Base-by-base conservation (phyloP, 495 filamentous ascomycete species). In the Aspergillus sclerotiicarbonarius region DNA sequence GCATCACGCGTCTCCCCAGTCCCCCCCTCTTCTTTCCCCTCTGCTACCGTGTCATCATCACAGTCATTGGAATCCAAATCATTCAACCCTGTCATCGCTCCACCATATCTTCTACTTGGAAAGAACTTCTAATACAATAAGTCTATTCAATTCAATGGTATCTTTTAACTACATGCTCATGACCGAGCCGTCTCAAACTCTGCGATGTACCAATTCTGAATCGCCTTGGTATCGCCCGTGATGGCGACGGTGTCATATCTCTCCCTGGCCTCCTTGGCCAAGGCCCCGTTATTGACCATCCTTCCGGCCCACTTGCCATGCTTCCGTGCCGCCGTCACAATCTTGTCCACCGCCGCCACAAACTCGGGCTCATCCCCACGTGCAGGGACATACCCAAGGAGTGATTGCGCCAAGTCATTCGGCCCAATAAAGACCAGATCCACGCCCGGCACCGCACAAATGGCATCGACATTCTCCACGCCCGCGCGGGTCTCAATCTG, bases 351-450 rank as follows among this genome's bases (percentile, higher is more conserved):
- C 1, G 71, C 71, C 0, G 43, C 60, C 13, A 70, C 57, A 55
- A 75, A 71, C 35, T 69, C 66, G 4, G 67, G 67, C 58, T 72
- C 69, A 47, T 66, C 54, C 0, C 67, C 69, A 21, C 56, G 58
- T 6, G 65, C 65, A 4, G 67, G 66, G 15, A 68, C 63, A 58
- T 67, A 66, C 4, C 67, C 67, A 45, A 70, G 62, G 0, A 67
- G 6, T 8, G 62, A 62, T 12, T 62, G 58, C 0, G 67, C 66
- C 30, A 71, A 59, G 56, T 73, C 68, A 50, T 69, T 91, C 0
- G 91, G 91, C 0, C 91, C 91, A 51, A 93, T 79, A 54, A 95
- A 88, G 0, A 94, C 13, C 62, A 69, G 57, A 46, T 69, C 67
- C 12, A 68, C 61, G 18, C 66, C 66, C 6, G 54, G 58, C 0